phyloP scores from a whole-genome alignment of 495 filamentous ascomycete genomes.

The Lasiosphaeria miniovina region DNA sequence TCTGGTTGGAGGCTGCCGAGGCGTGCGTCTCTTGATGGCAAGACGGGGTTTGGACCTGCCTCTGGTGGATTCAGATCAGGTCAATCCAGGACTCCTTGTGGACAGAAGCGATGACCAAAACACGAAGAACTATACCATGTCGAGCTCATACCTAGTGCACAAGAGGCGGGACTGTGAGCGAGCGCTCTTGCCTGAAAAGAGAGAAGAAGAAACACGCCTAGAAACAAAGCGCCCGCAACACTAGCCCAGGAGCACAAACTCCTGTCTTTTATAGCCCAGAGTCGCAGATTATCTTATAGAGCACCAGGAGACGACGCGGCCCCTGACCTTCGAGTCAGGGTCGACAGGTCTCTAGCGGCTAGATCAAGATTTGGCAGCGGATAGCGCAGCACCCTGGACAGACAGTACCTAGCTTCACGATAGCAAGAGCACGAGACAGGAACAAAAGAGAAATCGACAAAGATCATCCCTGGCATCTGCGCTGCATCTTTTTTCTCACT shows the following conservation, averaged over 20 bases:
- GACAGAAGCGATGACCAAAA: slow-evolving; percentile 11
- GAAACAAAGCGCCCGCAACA: slow-evolving; percentile 16
- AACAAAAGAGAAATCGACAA: slow-evolving; percentile 41
- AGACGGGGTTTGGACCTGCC: slow-evolving; percentile 2
- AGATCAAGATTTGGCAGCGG: slow-evolving; percentile 46
- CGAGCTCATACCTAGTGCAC: slow-evolving; percentile 9
- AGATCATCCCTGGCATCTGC: slow-evolving; percentile 30
- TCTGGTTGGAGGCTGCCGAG: slow-evolving; percentile 10
- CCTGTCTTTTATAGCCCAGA: slow-evolving; percentile 44
- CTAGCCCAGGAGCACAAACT: slow-evolving; percentile 30
- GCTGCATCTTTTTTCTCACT: slow-evolving; percentile 32
- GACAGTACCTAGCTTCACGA: slow-evolving; percentile 56
- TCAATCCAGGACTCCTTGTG: slow-evolving; percentile 7
- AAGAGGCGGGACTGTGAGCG: slow-evolving; percentile 25
- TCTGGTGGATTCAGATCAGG: background rate
- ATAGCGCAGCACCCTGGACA: slow-evolving; percentile 43
- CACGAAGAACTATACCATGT: slow-evolving; percentile 8
- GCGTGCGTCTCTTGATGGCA: slow-evolving; percentile 10
- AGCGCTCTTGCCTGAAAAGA: slow-evolving; percentile 12
- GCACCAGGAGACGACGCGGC: slow-evolving; percentile 27
- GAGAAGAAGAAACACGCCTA: slow-evolving; percentile 3
- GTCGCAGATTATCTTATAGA: slow-evolving; percentile 48
- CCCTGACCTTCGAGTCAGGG: slow-evolving; percentile 10
- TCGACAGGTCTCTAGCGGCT: slow-evolving; percentile 15
- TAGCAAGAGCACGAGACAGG: slow-evolving; percentile 56